Evolutionary conservation across 2,329 filamentous ascomycete genomes (phyloP), one percentile per base, ranked within the genome.

Genomic region (Colletotrichum navitas): DNA sequence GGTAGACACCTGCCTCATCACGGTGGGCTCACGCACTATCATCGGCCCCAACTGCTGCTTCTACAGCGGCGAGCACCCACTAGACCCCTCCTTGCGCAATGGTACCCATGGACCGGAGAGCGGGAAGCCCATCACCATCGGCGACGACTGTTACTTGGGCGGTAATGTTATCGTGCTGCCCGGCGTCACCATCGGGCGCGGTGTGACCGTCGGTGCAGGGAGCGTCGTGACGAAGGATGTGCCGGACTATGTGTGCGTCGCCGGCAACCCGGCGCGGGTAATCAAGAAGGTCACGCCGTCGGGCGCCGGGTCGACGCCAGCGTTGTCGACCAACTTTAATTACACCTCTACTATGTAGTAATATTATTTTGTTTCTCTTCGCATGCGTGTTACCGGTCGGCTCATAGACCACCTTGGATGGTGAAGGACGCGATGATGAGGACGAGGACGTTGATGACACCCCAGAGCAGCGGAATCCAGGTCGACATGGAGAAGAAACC

Each of bases 401-500:
- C 29, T 90, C 81, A 97, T 73, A 97, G 86, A 49, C 93, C 94
- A 60, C 94, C 94, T 79, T 97, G 94, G 63, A 97, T 95, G n/a
- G 94, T 93, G 80, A 97, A 97, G 5, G 94, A 96, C 6, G 94
- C 96, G 73, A 97, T 85, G 61, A 97, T 90, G 56, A 98, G 84
- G 39, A 97, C 88, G 58, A 97, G 81, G 12, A 95, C 91, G 79
- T 94, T 97, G 80, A 95, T 92, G 78, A 93, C 87, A 1, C 90
- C 93, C 95, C 95, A 97, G 29, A 95, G 88, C 77, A 96, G 92
- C 0, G 95, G 95, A 63, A 97, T 93, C 94, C 94, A 97, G 0
- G 95, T 97, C 56, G 94, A 95, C 94, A 97, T 96, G 77, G 91
- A 87, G 79, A 95, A 97, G 81, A 92, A 94, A 54, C 94, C 95